phyloP scores from a whole-genome alignment of 768 basidiomycete species.

The Solioccasus polychromus region DNA sequence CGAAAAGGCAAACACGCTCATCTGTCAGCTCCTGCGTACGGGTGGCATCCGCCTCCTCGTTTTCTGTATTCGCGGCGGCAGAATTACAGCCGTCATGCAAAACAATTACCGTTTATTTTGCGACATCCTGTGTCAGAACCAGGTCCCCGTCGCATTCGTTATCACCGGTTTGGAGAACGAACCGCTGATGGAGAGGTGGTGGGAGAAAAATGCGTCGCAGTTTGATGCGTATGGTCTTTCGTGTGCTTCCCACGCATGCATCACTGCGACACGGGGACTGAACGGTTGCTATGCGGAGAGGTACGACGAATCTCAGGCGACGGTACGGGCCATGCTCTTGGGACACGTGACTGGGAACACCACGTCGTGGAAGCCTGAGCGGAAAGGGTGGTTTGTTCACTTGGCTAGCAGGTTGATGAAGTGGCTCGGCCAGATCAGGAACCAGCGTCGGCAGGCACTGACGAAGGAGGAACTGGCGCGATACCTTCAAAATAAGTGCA shows the following conservation, averaged over 20 bases:
- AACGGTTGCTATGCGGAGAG: conserved; percentile 21
- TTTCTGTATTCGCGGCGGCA: conserved; percentile 33
- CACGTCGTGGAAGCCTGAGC: conserved; percentile 22
- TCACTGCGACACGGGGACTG: conserved; percentile 35
- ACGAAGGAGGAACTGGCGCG: conserved; percentile 18
- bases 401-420: conserved; percentile 17
- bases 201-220: conserved; percentile 28
- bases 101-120: conserved; percentile 33
- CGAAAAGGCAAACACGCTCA: conserved; percentile 33
- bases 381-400: conserved; percentile 23
- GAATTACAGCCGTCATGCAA: conserved; percentile 28
- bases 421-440: conserved; percentile 19
- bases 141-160: conserved; percentile 32
- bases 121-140: conserved; percentile 28
- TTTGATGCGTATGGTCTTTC: conserved; percentile 28
- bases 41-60: conserved; percentile 33
- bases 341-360: conserved; percentile 12
- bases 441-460: conserved; percentile 11
- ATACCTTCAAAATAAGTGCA: conserved; percentile 24
- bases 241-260: conserved; percentile 36
- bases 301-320: conserved; percentile 33
- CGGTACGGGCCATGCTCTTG: conserved; percentile 22
- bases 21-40: conserved; percentile 30
- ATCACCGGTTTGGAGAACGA: conserved; percentile 34
- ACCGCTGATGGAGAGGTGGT: conserved; percentile 32